These are phyloP conservation scores for Eurotiales sp. DNA, from an alignment of 2,329 filamentous ascomycete genomes.

Conservation along the genomic window DNA sequence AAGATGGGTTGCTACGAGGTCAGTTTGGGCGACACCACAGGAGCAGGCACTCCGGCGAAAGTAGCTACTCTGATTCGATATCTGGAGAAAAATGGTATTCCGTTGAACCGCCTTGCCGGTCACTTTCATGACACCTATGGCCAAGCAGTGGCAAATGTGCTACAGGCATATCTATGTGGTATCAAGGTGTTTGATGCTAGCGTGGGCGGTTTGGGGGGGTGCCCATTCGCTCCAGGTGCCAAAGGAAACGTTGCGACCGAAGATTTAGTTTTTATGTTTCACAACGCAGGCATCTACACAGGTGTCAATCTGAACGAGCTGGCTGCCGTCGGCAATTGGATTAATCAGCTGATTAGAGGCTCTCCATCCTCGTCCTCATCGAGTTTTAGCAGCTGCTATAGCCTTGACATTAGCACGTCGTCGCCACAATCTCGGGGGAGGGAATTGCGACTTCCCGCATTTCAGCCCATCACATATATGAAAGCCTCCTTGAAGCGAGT, in stretches of 20 bases:
- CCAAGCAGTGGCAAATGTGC: slow-evolving; percentile 77
- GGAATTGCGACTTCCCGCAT: background rate
- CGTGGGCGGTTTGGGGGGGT: slow-evolving; percentile 76
- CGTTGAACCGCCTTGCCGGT: slow-evolving; percentile 68
- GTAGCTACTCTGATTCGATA: slow-evolving; percentile 30
- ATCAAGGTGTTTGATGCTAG: slow-evolving; percentile 75
- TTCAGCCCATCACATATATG: slow-evolving; percentile 4
- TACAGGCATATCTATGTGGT: slow-evolving; percentile 72
- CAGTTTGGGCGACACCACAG: slow-evolving; percentile 83
- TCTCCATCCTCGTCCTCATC: slow-evolving; percentile 54
- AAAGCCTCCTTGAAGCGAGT: slow-evolving; percentile 1
- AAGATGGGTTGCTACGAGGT: slow-evolving; percentile 91
- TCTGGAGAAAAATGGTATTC: slow-evolving; percentile 50
- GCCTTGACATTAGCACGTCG: background rate
- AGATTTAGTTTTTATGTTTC: slow-evolving; percentile 69
- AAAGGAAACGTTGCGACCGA: slow-evolving; percentile 85
- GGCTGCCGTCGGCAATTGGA: slow-evolving; percentile 68
- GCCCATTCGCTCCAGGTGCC: slow-evolving; percentile 79
- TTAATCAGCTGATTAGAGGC: slow-evolving; percentile 60
- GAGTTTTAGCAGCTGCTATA: slow-evolving; percentile 50
- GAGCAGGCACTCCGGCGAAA: slow-evolving; percentile 66
- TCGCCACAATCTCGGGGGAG: background rate
- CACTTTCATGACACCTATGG: slow-evolving; percentile 91
- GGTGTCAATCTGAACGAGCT: slow-evolving; percentile 64
- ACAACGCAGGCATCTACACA: slow-evolving; percentile 63